Conservation (phyloP, 495 filamentous ascomycete species). For the Patellaria atrata region DNA sequence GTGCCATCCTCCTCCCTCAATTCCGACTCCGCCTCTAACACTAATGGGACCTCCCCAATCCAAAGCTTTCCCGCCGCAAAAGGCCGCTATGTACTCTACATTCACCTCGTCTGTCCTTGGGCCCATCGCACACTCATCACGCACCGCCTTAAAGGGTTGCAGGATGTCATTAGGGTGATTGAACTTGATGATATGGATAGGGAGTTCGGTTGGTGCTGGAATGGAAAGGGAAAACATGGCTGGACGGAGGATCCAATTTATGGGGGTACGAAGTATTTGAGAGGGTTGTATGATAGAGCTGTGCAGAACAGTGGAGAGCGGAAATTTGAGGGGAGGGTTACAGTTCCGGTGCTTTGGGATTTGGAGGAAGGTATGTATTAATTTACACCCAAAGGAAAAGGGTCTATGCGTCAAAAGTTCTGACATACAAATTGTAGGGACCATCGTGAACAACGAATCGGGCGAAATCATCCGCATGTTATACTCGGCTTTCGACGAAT, state of each 20-base stretch:
- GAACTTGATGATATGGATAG: slow-evolving; percentile 45
- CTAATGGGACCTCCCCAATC: too few species aligned
- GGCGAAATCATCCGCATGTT: slow-evolving; percentile 28
- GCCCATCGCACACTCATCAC: slow-evolving; percentile 65
- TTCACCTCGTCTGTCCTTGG: slow-evolving; percentile 69
- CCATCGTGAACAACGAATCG: slow-evolving; percentile 28
- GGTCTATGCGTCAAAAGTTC: too few species aligned
- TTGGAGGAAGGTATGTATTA: slow-evolving; percentile 35
- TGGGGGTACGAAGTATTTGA: slow-evolving; percentile 41
- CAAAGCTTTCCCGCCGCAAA: slow-evolving; percentile 63
- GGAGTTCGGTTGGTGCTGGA: slow-evolving; percentile 64
- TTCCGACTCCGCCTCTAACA: too few species aligned
- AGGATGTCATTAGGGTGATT: slow-evolving; percentile 54
- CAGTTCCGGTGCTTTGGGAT: slow-evolving; percentile 49
- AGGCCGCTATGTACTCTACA: slow-evolving; percentile 67
- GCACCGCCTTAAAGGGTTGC: slow-evolving; percentile 64
- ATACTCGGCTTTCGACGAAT: slow-evolving; percentile 35
- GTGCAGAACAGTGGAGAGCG: too few species aligned
- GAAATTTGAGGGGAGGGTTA: slow-evolving; percentile 44
- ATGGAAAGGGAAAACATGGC: slow-evolving; percentile 15
- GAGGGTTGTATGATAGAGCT: slow-evolving; percentile 48
- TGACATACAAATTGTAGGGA: slow-evolving; percentile 16
- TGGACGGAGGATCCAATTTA: slow-evolving; percentile 24
- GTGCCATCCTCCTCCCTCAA: too few species aligned
- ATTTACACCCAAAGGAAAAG: too few species aligned